Conservation (phyloP, 2,329 filamentous ascomycete genomes). For the Huntiella decipiens region DNA sequence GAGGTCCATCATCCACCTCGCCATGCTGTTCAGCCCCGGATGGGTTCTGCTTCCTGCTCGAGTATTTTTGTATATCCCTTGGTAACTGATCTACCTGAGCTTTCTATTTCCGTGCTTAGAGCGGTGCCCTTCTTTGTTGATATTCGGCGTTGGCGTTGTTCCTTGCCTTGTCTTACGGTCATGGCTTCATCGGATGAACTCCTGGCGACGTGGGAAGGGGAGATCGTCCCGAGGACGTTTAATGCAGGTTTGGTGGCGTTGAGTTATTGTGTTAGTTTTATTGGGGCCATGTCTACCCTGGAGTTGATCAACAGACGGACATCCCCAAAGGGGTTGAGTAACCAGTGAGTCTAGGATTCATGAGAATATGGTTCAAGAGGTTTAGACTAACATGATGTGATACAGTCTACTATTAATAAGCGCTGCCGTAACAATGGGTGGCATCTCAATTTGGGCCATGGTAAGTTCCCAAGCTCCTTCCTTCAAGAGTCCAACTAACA, state of each 20-base stretch:
- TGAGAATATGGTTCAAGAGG: background rate
- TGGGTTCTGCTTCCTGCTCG: too few species aligned
- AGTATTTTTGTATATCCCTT: too few species aligned
- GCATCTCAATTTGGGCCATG: constrained; percentile 57
- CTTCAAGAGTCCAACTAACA: constrained; percentile 1
- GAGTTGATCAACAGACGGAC: constrained; percentile 66
- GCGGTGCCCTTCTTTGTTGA: too few species aligned
- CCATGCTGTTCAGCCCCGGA: too few species aligned
- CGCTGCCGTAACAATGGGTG: constrained; percentile 53
- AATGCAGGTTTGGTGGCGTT: constrained; percentile 46
- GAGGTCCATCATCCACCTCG: too few species aligned
- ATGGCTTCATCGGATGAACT: background rate
- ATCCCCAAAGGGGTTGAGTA: constrained; percentile 46
- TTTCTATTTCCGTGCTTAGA: too few species aligned
- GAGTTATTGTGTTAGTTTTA: constrained; percentile 57
- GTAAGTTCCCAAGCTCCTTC: constrained; percentile 17
- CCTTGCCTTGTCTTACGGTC: background rate
- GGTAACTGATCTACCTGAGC: too few species aligned
- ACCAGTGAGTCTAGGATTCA: constrained; percentile 33
- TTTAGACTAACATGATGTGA: background rate
- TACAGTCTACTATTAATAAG: constrained; percentile 42
- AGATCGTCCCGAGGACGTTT: constrained; percentile 30
- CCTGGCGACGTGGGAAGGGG: constrained; percentile 23
- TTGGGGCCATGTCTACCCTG: constrained; percentile 61
- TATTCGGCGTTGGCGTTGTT: too few species aligned